Evolutionary conservation across 2,329 filamentous ascomycete species (phyloP), one percentile per base, ranked within the genome.

Genomic region (Epichloe festucae): DNA sequence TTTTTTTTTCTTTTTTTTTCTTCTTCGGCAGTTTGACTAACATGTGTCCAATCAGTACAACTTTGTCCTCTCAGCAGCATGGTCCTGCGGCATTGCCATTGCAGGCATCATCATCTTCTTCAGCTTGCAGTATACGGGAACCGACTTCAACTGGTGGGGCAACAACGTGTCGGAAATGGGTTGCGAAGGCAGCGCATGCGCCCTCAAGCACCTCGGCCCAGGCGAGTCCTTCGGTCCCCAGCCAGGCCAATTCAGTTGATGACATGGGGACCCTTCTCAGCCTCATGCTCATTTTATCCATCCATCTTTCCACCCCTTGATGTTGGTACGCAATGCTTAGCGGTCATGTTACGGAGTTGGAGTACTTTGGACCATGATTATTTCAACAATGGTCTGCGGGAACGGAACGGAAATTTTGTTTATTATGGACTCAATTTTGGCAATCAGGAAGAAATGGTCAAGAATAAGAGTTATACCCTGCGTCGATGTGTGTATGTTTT

Each of bases 41-140:
- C 42, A 15, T 15, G 21, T 4, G 23, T 27, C 31, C 27, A 31
- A 31, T 11, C 34, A 73, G 69, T 78, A 78, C 63, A 76, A 76
- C 58, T 77, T 75, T 58, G 73, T 77, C 43, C 66, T 76, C 23
- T 75, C 75, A 7, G 73, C 75, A 15, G 69, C 74, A 14, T 73
- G 75, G 61, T 73, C 69, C 19, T 71, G 70, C 23, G 74, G 70
- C 34, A 71, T 78, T 41, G 74, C 75, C 50, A 70, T 78, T 46
- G 63, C 73, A 0, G 74, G 66, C 49, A 70, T 78, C 54, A 63
- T 78, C 56, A 75, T 78, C 55, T 76, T 78, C 67, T 79, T 78
- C 57, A 66, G 70, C 14, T 61, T 78, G 15, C 69, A 75, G 55
- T 73, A 69, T 56, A 66, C 67, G n/a, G 65, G 65, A 5, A 62